A percentile compares a stretch with the other conserved stretches of the same genome.
Conservation (phyloP, 306 rosid genomes). For the Quercus aquifolioides region DNA sequence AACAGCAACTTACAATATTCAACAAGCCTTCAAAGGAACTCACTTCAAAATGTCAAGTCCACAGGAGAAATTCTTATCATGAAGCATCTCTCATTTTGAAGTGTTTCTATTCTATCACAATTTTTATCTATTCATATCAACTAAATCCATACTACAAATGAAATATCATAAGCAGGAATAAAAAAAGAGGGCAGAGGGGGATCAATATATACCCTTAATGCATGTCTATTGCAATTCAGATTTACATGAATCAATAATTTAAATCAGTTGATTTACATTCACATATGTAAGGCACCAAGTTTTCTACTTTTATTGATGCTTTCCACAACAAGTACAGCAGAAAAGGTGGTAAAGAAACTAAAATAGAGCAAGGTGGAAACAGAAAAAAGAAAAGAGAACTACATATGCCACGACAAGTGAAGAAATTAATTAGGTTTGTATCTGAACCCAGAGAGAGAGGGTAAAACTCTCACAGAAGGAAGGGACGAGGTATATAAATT, state of each 20-base stretch:
- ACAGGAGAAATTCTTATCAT: background rate
- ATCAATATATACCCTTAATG: background rate
- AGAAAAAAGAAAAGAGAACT: background rate
- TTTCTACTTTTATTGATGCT: background rate
- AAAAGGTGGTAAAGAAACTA: background rate
- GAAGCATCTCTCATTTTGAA: background rate
- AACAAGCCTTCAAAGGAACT: background rate
- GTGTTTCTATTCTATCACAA: background rate
- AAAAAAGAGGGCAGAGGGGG: no score
- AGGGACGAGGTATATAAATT: background rate
- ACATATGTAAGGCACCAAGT: background rate
- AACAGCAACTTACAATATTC: background rate
- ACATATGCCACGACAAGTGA: background rate
- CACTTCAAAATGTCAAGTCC: background rate
- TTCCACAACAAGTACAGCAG: background rate
- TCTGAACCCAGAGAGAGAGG: background rate
- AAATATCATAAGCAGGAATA: background rate
- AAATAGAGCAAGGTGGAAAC: background rate
- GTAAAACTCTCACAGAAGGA: no score
- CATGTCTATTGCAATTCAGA: background rate
- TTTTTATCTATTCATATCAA: background rate
- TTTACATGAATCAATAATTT: background rate
- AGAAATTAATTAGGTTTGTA: background rate
- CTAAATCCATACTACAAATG: background rate
- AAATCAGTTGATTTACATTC: background rate